Base-by-base conservation (phyloP, 441 rosid genomes). In the Omphalea diandra region DNA sequence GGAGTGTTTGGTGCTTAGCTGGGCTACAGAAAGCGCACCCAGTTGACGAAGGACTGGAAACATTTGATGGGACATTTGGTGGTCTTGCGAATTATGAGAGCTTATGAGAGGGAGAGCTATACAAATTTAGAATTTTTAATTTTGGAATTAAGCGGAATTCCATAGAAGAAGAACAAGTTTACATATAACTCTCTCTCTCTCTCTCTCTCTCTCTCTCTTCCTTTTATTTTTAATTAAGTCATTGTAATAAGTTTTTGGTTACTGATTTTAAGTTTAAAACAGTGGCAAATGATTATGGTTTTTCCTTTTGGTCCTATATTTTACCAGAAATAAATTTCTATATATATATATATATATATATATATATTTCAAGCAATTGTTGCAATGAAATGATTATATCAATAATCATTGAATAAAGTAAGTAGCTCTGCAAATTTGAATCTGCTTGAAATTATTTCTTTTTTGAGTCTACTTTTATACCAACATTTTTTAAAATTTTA, bases 1-100 rank as follows among this genome's bases (percentile, higher is more conserved):
- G 76, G 79, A 46, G 59, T 71, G 52, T 71, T 80, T 38, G 66
- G 76, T n/a, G 74, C 80, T 4, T 83, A 79, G 69, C 62, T 26
- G 50, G 33, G 33, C 2, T 17, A 61, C 32, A 18, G 1, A 57
- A 15, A 8, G 3, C 1, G 55, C 24, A 18, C 4, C 8, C 24
- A 33, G 32, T 24, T 24, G 5, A 8, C 9, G 31, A 22, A 52
- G 56, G 31, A 53, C 1, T 26, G 58, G 71, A 47, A 58, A 27
- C 71, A 26, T 20, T 29, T 35, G 10, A 52, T 4, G 6, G 29
- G 53, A 41, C 9, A 40, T 54, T 38, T 46, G 68, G 68, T 64
- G 41, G 47, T 31, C 26, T 5, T 64, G 26, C 11, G 10, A 17
- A 49, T 24, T 2, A 67, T 8, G 69, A 22, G 46, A 26, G 71